A percentile compares a stretch with the other conserved stretches of the same genome.
phyloP scores from a whole-genome alignment of 148 eudicot species.

The Rhododendron henanense region DNA sequence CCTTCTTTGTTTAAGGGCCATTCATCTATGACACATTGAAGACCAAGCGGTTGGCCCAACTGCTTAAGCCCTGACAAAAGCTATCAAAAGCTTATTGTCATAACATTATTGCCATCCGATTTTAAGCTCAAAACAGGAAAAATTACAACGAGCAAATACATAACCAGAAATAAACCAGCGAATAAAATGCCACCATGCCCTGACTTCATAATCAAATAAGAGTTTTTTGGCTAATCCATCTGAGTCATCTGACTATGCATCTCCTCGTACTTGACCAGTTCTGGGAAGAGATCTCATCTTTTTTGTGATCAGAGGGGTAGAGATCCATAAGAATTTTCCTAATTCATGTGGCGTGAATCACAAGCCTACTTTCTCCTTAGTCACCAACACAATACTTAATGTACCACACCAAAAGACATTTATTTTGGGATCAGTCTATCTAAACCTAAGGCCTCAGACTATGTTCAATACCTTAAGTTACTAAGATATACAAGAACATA shows the following conservation, averaged over 20 bases:
- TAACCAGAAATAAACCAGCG: neutral
- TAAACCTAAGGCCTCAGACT: neutral
- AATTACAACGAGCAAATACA: neutral
- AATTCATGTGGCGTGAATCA: neutral
- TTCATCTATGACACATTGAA: neutral
- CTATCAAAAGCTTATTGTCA: neutral
- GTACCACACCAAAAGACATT: neutral
- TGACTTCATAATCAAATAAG: neutral
- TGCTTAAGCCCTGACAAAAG: neutral
- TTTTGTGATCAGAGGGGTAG: neutral
- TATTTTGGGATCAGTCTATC: neutral
- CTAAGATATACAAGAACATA: neutral
- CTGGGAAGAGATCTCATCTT: neutral
- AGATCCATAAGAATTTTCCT: neutral
- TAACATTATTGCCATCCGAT: neutral
- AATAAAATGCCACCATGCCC: neutral
- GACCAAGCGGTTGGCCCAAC: neutral
- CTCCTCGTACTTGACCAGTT: neutral
- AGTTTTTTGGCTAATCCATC: neutral
- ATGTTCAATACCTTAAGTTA: neutral
- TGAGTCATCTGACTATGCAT: neutral
- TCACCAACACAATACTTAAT: neutral
- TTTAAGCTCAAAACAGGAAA: neutral
- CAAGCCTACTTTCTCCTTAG: neutral
- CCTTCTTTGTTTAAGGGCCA: neutral